Evolutionary conservation across 345 rosid species (phyloP).

Genomic region (Eucalyptus tenuipes): DNA sequence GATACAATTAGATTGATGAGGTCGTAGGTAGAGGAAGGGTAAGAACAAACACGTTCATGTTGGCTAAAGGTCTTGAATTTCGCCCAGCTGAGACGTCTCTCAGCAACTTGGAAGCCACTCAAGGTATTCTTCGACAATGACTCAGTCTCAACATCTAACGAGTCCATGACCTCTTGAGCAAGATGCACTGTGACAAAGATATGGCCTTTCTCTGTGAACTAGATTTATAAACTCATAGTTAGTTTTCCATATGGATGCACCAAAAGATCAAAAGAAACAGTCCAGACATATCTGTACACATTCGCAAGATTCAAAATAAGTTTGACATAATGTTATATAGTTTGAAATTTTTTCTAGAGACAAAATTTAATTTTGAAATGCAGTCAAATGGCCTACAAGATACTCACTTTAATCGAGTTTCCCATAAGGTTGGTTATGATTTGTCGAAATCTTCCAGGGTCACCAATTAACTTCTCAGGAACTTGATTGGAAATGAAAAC

Average conservation of each 20-base stretch:
- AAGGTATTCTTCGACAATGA: constrained; percentile 38
- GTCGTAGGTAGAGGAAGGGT: constrained; percentile 15
- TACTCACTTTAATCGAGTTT: constrained; percentile 85
- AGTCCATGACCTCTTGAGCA: constrained; percentile 62
- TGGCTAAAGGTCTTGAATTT: constrained; percentile 46
- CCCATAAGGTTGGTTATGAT: constrained; percentile 95
- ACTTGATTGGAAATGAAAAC: constrained; percentile 76
- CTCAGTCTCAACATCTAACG: constrained; percentile 36
- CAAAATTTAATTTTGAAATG: neutral
- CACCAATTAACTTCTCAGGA: constrained; percentile 81
- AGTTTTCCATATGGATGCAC: neutral
- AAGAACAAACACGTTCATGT: constrained; percentile 19
- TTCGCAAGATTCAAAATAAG: neutral
- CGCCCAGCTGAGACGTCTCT: constrained; percentile 64
- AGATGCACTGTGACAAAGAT: constrained; percentile 77
- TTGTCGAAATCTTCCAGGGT: constrained; percentile 90
- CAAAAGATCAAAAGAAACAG: neutral
- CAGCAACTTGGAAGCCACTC: constrained; percentile 80
- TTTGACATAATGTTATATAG: neutral
- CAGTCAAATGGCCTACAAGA: neutral
- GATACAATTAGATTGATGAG: constrained; percentile 61
- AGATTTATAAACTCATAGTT: constrained; percentile 1
- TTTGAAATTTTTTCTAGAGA: neutral
- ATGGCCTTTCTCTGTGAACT: constrained; percentile 95
- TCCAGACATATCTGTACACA: neutral